A percentile compares a stretch with the other conserved stretches of the same genome.
Evolutionary conservation across 2,329 filamentous ascomycete species (phyloP).

Genomic region (Emmonsia crescens): DNA sequence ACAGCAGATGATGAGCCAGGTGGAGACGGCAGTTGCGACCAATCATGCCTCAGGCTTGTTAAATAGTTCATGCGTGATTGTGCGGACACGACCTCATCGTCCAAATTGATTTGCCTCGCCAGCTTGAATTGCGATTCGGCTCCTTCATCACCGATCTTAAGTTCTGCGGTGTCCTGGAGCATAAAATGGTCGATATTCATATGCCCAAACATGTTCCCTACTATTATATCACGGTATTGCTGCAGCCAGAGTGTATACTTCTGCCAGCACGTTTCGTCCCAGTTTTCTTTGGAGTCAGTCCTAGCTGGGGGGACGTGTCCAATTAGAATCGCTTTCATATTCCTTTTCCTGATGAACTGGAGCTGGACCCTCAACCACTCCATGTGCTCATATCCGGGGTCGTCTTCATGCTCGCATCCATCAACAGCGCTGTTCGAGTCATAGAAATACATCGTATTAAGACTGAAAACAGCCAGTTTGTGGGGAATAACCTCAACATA

Average conservation of each 20-base stretch:
- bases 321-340: slow-evolving; percentile 89
- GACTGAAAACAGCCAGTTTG: slow-evolving; percentile 76
- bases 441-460: slow-evolving; percentile 97
- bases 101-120: slow-evolving; percentile 8
- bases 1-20: slow-evolving; percentile 19
- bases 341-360: slow-evolving; percentile 65
- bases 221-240: slow-evolving; percentile 82
- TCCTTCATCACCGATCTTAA: slow-evolving; percentile 47
- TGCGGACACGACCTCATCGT: slow-evolving; percentile 50
- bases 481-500: slow-evolving; percentile 82
- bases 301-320: slow-evolving; percentile 89
- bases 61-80: slow-evolving; percentile 70
- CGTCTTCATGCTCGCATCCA: slow-evolving; percentile 64
- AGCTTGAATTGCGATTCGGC: slow-evolving; percentile 9
- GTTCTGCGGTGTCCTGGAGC: slow-evolving; percentile 70
- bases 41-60: slow-evolving; percentile 62
- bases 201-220: slow-evolving; percentile 72
- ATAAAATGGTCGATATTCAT: slow-evolving; percentile 99
- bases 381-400: slow-evolving; percentile 89
- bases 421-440: slow-evolving; percentile 88
- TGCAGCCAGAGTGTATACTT: slow-evolving; percentile 87
- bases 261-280: slow-evolving; percentile 98
- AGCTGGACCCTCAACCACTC: slow-evolving; percentile 92
- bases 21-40: slow-evolving; percentile 61
- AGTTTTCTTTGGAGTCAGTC: slow-evolving; percentile 71